Conservation (phyloP, 306 rosid species). For the Hippophae gyantsensis region DNA sequence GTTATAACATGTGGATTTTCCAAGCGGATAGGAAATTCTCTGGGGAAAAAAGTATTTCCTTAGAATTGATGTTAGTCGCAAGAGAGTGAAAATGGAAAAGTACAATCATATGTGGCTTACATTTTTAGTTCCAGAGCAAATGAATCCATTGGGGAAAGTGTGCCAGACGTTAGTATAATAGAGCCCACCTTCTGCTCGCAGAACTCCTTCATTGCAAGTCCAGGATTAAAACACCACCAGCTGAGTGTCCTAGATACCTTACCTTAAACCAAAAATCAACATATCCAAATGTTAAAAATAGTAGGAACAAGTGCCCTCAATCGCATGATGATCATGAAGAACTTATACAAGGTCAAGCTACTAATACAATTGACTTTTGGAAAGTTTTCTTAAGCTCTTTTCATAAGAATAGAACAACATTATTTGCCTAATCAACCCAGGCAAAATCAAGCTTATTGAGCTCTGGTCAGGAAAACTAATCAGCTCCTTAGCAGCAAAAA, state of each 20-base stretch:
- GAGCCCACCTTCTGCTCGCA: conserved; percentile 59
- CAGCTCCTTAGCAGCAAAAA: conserved; percentile 5
- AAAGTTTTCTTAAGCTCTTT: no score
- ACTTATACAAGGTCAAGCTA: neutral
- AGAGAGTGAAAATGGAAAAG: conserved; percentile 18
- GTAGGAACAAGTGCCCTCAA: neutral
- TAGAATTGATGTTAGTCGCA: conserved; percentile 18
- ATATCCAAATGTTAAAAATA: conserved; percentile 16
- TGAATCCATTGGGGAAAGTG: conserved; percentile 85
- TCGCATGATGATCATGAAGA: neutral
- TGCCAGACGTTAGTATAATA: conserved; percentile 88
- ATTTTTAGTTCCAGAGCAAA: conserved; percentile 80
- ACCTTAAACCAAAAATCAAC: conserved; percentile 37
- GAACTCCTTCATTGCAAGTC: conserved; percentile 85
- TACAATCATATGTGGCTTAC: conserved; percentile 33
- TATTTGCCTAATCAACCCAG: no score
- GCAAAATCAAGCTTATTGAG: no score
- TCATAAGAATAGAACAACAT: no score
- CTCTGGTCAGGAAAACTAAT: conserved; percentile 8
- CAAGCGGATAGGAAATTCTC: conserved; percentile 77
- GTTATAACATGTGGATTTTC: conserved; percentile 93
- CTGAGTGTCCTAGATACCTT: conserved; percentile 76
- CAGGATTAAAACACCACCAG: conserved; percentile 99
- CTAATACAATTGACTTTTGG: neutral
- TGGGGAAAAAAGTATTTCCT: conserved; percentile 33